Conservation (phyloP, 148 eudicot species). For the Cornus suecica region DNA sequence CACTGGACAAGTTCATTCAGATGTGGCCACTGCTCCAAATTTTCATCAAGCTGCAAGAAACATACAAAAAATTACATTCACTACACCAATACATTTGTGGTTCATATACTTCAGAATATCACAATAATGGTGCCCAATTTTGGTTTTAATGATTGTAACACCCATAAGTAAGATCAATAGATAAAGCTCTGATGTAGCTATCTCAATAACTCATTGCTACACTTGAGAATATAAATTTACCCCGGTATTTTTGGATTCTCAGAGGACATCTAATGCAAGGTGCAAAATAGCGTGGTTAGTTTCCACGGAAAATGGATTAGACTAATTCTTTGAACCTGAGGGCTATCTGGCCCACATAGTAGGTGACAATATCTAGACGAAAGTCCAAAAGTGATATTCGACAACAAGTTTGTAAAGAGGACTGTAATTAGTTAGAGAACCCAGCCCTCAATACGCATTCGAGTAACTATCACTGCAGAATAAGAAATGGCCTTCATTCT, state of each 20-base stretch:
- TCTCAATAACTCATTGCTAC: not conserved
- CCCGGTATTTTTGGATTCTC: not conserved
- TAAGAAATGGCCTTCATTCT: no score
- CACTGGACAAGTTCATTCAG: slow-evolving; percentile 92
- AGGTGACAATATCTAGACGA: not conserved
- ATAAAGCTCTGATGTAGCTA: not conserved
- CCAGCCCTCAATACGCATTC: not conserved
- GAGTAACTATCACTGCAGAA: not conserved
- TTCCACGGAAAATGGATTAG: no score
- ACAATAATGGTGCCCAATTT: not conserved
- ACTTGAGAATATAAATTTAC: not conserved
- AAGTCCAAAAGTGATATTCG: not conserved
- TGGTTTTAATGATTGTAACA: not conserved
- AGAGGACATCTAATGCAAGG: not conserved
- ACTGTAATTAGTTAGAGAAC: not conserved
- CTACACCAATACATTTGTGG: not conserved
- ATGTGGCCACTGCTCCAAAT: slow-evolving; percentile 99
- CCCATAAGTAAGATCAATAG: not conserved
- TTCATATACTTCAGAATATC: not conserved
- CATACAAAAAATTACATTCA: not conserved
- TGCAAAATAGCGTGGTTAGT: no score
- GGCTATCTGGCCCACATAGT: not conserved
- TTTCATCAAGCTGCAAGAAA: slow-evolving; percentile 73
- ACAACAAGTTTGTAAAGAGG: not conserved
- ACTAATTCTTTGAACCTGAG: no score